phyloP scores from a whole-genome alignment of 192 early-diverging fungal genomes.

The Entomortierella lignicola region DNA sequence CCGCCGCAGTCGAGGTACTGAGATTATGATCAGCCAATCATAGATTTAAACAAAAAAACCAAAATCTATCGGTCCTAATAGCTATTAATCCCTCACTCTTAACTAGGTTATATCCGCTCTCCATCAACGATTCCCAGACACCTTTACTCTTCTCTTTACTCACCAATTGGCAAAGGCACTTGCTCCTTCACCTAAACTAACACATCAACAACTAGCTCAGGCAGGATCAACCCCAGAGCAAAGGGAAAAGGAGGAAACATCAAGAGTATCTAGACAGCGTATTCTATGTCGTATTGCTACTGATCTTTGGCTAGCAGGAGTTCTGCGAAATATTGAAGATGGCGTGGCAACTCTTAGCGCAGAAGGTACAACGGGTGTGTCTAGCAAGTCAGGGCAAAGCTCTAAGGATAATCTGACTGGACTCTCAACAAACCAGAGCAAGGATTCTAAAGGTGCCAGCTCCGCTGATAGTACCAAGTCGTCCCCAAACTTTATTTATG shows the following conservation, averaged over 20 bases:
- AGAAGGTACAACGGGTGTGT: constrained; percentile 39
- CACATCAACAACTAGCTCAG: constrained; percentile 62
- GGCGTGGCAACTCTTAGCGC: constrained; percentile 62
- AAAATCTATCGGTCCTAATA: background rate
- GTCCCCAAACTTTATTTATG: constrained; percentile 62
- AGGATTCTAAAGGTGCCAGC: constrained; percentile 18
- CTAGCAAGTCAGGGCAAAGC: constrained; percentile 53
- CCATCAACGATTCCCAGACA: constrained; percentile 90
- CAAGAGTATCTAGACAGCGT: constrained; percentile 73
- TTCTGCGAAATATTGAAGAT: constrained; percentile 75
- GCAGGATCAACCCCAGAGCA: constrained; percentile 76
- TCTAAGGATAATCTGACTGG: constrained; percentile 63
- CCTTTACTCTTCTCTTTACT: constrained; percentile 79
- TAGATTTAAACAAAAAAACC: too few relatives aligned
- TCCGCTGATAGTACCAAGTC: constrained; percentile 36
- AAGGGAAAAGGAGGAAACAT: constrained; percentile 87
- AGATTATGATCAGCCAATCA: too few relatives aligned
- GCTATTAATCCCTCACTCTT: background rate
- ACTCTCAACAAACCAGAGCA: constrained; percentile 40
- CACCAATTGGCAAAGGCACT: constrained; percentile 73
- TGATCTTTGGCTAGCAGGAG: constrained; percentile 87
- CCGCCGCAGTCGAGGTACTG: constrained; percentile 81
- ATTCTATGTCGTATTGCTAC: constrained; percentile 75
- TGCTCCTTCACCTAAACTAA: constrained; percentile 62
- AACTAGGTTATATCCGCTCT: constrained; percentile 76